phyloP scores from a whole-genome alignment of 306 rosid species.

The Cyclanthera cordifolia region DNA sequence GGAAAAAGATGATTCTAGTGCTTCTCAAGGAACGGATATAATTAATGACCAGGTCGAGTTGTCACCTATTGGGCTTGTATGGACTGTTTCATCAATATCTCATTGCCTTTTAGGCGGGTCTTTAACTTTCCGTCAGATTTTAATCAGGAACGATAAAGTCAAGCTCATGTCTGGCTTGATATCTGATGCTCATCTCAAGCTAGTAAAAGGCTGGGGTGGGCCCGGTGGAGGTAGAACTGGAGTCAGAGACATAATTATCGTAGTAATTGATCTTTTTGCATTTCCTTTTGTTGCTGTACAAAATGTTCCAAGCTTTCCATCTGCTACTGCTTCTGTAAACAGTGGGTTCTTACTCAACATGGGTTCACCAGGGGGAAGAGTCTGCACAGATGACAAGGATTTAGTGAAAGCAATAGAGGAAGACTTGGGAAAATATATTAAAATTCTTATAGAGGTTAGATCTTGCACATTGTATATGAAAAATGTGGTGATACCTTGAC shows the following conservation, averaged over 20 bases:
- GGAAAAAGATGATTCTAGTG: slow-evolving; percentile 27
- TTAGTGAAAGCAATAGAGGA: slow-evolving; percentile 74
- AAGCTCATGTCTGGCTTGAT: slow-evolving; percentile 53
- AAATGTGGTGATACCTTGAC: background rate
- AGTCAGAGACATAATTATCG: slow-evolving; percentile 48
- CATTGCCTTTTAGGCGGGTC: slow-evolving; percentile 77
- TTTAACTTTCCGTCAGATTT: slow-evolving; percentile 58
- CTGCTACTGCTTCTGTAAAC: slow-evolving; percentile 73
- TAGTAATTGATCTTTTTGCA: slow-evolving; percentile 67
- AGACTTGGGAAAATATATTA: slow-evolving; percentile 70
- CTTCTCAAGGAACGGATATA: slow-evolving; percentile 35
- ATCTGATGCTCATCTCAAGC: slow-evolving; percentile 61
- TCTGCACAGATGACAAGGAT: slow-evolving; percentile 67
- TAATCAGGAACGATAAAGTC: slow-evolving; percentile 56
- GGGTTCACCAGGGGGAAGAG: slow-evolving; percentile 75
- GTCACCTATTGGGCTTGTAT: slow-evolving; percentile 67
- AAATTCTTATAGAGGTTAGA: slow-evolving; percentile 68
- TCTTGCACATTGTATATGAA: slow-evolving; percentile 11
- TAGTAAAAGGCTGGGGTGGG: slow-evolving; percentile 66
- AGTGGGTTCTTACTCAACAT: slow-evolving; percentile 75
- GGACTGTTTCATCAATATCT: slow-evolving; percentile 66
- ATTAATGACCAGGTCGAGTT: slow-evolving; percentile 46
- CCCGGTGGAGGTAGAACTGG: slow-evolving; percentile 89
- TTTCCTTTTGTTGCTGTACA: slow-evolving; percentile 91
- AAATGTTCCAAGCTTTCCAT: slow-evolving; percentile 71